Conservation (phyloP, 768 basidiomycete species). For the Pisolithus sp. region DNA sequence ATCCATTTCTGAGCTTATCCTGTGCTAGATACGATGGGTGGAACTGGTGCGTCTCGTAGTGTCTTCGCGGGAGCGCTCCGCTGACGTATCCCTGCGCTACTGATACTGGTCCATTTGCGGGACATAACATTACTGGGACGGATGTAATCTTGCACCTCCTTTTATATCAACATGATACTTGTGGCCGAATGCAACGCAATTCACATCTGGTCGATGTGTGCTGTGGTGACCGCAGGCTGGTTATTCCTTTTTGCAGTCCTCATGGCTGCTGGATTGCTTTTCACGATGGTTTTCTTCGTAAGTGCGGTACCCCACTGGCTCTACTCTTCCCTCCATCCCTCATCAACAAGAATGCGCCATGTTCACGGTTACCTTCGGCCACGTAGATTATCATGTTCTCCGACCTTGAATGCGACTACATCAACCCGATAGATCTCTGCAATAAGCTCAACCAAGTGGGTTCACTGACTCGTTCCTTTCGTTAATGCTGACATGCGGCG, state of each 20-base stretch:
- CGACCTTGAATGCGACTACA: constrained; percentile 98
- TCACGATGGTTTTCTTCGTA: constrained; percentile 99
- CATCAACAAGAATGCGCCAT: not conserved
- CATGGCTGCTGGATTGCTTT: constrained; percentile 88
- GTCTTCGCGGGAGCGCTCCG: no score
- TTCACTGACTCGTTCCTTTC: not conserved
- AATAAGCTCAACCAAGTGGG: constrained; percentile 96
- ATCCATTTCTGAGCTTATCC: not conserved
- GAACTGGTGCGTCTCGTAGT: constrained; percentile 31
- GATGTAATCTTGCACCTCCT: not conserved
- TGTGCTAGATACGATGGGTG: constrained; percentile 29
- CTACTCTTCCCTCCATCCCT: not conserved
- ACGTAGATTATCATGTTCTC: constrained; percentile 99
- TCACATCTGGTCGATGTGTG: no score
- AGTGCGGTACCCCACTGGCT: constrained; percentile 30
- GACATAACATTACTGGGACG: not conserved
- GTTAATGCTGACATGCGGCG: not conserved
- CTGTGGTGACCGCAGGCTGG: constrained; percentile 57
- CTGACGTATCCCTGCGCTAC: not conserved
- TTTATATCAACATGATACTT: not conserved
- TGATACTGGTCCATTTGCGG: not conserved
- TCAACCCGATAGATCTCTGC: constrained; percentile 99
- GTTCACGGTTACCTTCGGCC: not conserved
- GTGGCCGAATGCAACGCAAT: no score
- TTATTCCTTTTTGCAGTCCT: constrained; percentile 95